A percentile compares a stretch with the other conserved stretches of the same genome.
Evolutionary conservation across 2,329 filamentous ascomycete species (phyloP).

Genomic region (Curvularia sp.): DNA sequence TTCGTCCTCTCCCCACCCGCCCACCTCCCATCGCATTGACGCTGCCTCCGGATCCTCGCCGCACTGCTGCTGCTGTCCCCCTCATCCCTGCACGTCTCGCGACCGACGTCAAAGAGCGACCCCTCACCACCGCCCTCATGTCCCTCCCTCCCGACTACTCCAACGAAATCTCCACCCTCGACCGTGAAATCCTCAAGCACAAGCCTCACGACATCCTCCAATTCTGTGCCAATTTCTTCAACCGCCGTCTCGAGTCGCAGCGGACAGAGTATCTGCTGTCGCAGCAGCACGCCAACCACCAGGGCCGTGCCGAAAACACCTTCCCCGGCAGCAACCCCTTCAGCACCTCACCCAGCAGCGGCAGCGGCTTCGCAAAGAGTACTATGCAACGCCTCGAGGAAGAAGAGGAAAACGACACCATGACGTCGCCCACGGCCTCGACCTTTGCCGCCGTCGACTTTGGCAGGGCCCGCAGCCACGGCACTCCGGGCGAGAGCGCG

Average conservation of each 20-base stretch:
- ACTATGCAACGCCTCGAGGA: conserved; percentile 72
- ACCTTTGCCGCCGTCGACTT: conserved; percentile 55
- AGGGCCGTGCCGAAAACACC: conserved; percentile 66
- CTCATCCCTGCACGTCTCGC: conserved; percentile 48
- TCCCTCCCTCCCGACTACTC: conserved; percentile 55
- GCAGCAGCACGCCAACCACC: conserved; percentile 56
- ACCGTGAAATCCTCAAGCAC: conserved; percentile 65
- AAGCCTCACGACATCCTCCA: conserved; percentile 71
- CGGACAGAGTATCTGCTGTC: conserved; percentile 63
- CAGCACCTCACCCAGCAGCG: conserved; percentile 56
- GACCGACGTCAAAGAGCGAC: conserved; percentile 50
- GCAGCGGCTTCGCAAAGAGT: conserved; percentile 53
- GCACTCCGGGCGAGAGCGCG: conserved; percentile 50
- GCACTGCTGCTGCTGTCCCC: conserved; percentile 31
- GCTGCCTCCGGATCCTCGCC: conserved; percentile 40
- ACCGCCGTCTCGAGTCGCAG: conserved; percentile 69
- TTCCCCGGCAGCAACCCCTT: conserved; percentile 86
- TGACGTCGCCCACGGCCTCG: conserved; percentile 73
- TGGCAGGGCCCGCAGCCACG: conserved; percentile 45
- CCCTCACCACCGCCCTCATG: conserved; percentile 49
- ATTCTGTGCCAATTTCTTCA: conserved; percentile 74
- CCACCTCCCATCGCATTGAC: conserved; percentile 23
- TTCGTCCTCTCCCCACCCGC: conserved; percentile 6
- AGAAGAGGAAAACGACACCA: conserved; percentile 80
- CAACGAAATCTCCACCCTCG: conserved; percentile 69